These are phyloP conservation scores for Aureobasidium sp. DNA, from an alignment of 2,329 filamentous ascomycete genomes.

Conservation along the genomic window DNA sequence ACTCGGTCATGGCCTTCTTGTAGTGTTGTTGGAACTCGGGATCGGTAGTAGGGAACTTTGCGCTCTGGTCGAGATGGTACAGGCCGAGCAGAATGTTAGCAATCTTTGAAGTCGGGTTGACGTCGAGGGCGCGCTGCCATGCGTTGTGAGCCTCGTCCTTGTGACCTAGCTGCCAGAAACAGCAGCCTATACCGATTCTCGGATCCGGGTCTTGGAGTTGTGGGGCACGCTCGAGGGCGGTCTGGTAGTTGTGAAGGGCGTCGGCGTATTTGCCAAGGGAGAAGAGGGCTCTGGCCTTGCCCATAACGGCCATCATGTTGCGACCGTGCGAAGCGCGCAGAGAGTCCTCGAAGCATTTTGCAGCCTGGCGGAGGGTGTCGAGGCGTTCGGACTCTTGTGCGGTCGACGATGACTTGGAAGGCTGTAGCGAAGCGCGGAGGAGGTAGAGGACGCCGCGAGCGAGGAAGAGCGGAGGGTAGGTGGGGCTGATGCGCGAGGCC, in stretches of 20 bases:
- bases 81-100: constrained; percentile 85
- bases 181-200: constrained; percentile 90
- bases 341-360: constrained; percentile 93
- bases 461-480: constrained; percentile 83
- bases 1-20: constrained; percentile 89
- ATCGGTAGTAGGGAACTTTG: constrained; percentile 73
- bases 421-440: constrained; percentile 78
- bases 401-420: constrained; percentile 56
- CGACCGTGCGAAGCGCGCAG: constrained; percentile 74
- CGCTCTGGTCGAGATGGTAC: constrained; percentile 82
- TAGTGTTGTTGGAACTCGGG: constrained; percentile 79
- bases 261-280: constrained; percentile 81
- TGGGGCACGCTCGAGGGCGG: constrained; percentile 77
- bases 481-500: constrained; percentile 86
- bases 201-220: constrained; percentile 88
- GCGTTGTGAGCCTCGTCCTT: constrained; percentile 86
- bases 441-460: constrained; percentile 85
- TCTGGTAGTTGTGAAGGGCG: constrained; percentile 77
- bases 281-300: constrained; percentile 79
- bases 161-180: constrained; percentile 92
- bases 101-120: constrained; percentile 78
- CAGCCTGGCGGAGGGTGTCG: constrained; percentile 74
- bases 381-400: constrained; percentile 63
- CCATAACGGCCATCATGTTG: constrained; percentile 89
- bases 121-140: constrained; percentile 80